A percentile compares a stretch with the other conserved stretches of the same genome.
Conservation (phyloP, 345 rosid genomes). For the Laguncularia racemosa region DNA sequence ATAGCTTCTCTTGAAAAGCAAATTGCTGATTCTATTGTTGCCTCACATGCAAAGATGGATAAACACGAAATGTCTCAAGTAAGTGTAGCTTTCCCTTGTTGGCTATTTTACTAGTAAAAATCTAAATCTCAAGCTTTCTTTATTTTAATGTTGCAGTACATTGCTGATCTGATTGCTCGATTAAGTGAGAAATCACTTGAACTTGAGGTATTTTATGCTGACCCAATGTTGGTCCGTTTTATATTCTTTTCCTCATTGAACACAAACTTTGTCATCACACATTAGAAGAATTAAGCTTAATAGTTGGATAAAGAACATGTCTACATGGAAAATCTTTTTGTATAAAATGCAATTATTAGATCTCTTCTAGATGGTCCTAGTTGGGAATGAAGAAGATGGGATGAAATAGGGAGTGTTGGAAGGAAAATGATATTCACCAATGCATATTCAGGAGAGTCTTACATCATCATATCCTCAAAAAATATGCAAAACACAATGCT, state of each 20-base stretch:
- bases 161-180: slow-evolving; percentile 70
- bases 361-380: too few species aligned
- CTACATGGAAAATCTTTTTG: too few species aligned
- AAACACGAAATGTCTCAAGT: slow-evolving; percentile 60
- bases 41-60: slow-evolving; percentile 52
- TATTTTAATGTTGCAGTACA: slow-evolving; percentile 40
- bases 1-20: slow-evolving; percentile 74
- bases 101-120: neutral
- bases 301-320: too few species aligned
- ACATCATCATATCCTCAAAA: too few species aligned
- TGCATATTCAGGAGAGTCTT: too few species aligned
- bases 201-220: slow-evolving; percentile 59
- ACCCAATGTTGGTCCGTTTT: neutral
- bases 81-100: slow-evolving; percentile 19
- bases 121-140: neutral
- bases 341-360: too few species aligned
- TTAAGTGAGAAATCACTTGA: slow-evolving; percentile 90
- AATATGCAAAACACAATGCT: too few species aligned
- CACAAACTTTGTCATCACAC: slow-evolving; percentile 3
- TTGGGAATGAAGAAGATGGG: too few species aligned
- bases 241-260: neutral
- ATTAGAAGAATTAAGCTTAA: too few species aligned
- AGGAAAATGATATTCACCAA: too few species aligned
- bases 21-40: slow-evolving; percentile 52
- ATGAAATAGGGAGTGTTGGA: too few species aligned